Conservation (phyloP, 768 basidiomycete genomes). For the Suillus alpinus region DNA sequence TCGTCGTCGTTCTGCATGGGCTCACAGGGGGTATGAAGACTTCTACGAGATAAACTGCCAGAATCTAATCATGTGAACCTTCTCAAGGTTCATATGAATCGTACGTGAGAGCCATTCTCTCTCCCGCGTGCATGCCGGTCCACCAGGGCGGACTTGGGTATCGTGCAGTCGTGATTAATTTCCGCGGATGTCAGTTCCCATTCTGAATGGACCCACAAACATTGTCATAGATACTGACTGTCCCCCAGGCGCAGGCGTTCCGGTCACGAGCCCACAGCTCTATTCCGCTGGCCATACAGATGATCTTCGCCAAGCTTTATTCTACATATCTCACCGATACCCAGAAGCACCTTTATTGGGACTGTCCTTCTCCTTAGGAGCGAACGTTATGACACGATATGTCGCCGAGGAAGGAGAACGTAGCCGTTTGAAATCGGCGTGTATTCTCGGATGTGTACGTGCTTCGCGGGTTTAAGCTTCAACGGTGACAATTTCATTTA, state of each 20-base stretch:
- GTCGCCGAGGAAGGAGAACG: constrained; percentile 76
- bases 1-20: constrained; percentile 32
- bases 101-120: constrained; percentile 82
- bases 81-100: constrained; percentile 79
- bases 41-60: constrained; percentile 1
- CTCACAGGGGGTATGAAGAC: constrained; percentile 28
- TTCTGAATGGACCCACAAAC: not conserved
- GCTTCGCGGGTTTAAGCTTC: constrained; percentile 7
- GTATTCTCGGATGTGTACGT: constrained; percentile 74
- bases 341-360: constrained; percentile 83
- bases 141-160: constrained; percentile 87
- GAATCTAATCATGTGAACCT: constrained; percentile 6
- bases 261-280: constrained; percentile 76
- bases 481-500: constrained; percentile 11
- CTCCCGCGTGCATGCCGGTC: constrained; percentile 65
- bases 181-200: constrained; percentile 75
- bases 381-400: constrained; percentile 88
- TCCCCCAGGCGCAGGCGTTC: constrained; percentile 73
- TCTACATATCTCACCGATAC: constrained; percentile 68
- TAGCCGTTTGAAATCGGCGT: constrained; percentile 62
- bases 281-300: constrained; percentile 90
- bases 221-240: constrained; percentile 15
- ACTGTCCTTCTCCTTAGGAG: constrained; percentile 91
- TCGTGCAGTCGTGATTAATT: constrained; percentile 88
- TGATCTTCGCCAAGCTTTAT: constrained; percentile 79